A percentile compares a stretch with the other conserved stretches of the same genome.
Evolutionary conservation across 2,329 filamentous ascomycete species (phyloP).

Genomic region (Trichoderma pleuroti): DNA sequence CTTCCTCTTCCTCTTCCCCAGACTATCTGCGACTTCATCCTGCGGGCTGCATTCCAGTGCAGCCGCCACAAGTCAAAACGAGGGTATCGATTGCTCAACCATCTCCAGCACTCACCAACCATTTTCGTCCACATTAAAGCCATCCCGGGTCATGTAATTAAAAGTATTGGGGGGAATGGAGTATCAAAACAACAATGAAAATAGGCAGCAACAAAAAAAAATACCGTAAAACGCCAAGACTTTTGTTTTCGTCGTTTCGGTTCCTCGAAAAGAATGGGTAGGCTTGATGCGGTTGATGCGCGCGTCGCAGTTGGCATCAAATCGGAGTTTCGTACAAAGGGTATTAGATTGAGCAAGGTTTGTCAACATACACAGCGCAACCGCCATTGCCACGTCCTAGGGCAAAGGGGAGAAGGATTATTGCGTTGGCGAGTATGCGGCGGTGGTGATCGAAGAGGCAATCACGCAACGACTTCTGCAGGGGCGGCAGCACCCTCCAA

Average conservation of each 20-base stretch:
- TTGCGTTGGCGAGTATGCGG: background rate
- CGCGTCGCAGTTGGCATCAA: background rate
- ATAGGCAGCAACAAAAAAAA: background rate
- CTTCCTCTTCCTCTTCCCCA: slow-evolving; percentile 2
- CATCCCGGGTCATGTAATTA: slow-evolving; percentile 17
- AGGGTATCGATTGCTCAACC: slow-evolving; percentile 14
- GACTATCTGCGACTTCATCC: background rate
- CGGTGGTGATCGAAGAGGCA: background rate
- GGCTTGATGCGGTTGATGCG: background rate
- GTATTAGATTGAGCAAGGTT: slow-evolving; percentile 31
- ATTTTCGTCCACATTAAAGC: slow-evolving; percentile 17
- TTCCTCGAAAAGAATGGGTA: slow-evolving; percentile 9
- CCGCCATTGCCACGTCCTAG: background rate
- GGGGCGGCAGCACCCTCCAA: slow-evolving; percentile 8
- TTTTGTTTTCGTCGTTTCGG: slow-evolving; percentile 18
- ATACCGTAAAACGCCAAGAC: slow-evolving; percentile 11
- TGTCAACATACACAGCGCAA: slow-evolving; percentile 5
- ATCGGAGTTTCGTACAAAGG: slow-evolving; percentile 24
- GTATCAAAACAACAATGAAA: background rate
- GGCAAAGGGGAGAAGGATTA: background rate
- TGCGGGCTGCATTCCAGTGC: background rate
- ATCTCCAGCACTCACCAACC: slow-evolving; percentile 9
- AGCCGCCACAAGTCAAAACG: slow-evolving; percentile 7
- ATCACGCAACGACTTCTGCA: slow-evolving; percentile 9
- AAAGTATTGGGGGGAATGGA: slow-evolving; percentile 1